A percentile compares a stretch with the other conserved stretches of the same genome.
Conservation (phyloP, 2,329 filamentous ascomycete genomes). For the Ceratocystis cacaofunesta region DNA sequence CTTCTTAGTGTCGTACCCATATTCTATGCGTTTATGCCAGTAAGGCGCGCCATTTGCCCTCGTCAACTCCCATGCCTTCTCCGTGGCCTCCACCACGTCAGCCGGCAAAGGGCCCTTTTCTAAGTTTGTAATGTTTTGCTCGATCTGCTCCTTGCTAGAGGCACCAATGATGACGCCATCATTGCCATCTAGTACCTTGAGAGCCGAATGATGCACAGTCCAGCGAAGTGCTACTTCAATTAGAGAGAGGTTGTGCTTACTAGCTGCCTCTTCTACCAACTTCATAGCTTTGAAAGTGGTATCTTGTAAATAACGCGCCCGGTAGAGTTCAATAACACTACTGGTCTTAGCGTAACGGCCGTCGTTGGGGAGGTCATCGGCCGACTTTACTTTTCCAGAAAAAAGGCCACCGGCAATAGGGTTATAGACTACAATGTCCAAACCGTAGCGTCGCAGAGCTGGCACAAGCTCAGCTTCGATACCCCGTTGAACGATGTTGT, state of each 20-base stretch:
- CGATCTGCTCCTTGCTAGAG: conserved; percentile 41
- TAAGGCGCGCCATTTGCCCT: conserved; percentile 42
- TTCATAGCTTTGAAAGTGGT: conserved; percentile 46
- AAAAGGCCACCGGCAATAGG: conserved; percentile 69
- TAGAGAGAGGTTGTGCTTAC: conserved; percentile 52
- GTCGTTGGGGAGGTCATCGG: conserved; percentile 44
- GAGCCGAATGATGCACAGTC: conserved; percentile 53
- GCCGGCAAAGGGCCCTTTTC: conserved; percentile 61
- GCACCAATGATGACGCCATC: conserved; percentile 48
- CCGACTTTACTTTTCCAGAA: conserved; percentile 61
- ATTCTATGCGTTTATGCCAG: conserved; percentile 47
- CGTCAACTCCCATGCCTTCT: conserved; percentile 60
- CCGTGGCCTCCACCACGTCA: conserved; percentile 58
- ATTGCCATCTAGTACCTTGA: conserved; percentile 37
- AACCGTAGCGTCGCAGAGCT: conserved; percentile 57
- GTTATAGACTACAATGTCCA: conserved; percentile 72
- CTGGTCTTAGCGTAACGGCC: conserved; percentile 55
- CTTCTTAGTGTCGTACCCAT: conserved; percentile 49
- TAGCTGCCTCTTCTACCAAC: conserved; percentile 50
- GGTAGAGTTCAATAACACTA: conserved; percentile 41
- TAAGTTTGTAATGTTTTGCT: conserved; percentile 40
- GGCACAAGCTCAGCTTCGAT: conserved; percentile 63
- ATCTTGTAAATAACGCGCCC: conserved; percentile 50
- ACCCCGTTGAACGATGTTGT: conserved; percentile 62
- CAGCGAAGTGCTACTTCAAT: conserved; percentile 63